These are phyloP conservation scores for Byssoonygena ceratinophila DNA, from an alignment of 2,329 filamentous ascomycete genomes.

Conservation along the genomic window DNA sequence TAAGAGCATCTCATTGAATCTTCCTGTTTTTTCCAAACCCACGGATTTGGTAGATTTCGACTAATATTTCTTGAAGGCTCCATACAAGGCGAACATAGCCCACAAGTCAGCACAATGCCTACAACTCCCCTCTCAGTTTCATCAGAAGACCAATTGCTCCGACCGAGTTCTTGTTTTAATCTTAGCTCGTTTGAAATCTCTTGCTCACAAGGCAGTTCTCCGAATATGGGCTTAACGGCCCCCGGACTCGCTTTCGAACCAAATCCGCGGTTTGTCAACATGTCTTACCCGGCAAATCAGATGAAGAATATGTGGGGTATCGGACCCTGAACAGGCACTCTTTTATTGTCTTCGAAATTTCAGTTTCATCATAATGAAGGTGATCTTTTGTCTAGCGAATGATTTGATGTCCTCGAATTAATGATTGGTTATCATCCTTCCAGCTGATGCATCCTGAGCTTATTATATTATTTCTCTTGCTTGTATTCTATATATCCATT, in stretches of 20 bases:
- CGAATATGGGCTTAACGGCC: conserved; percentile 20
- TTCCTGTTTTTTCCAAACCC: too few species aligned
- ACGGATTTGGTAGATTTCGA: not conserved
- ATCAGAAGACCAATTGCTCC: conserved; percentile 28
- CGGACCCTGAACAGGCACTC: not conserved
- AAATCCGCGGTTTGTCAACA: not conserved
- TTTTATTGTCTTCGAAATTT: not conserved
- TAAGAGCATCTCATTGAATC: not conserved
- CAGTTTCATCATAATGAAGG: not conserved
- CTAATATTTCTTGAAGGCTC: not conserved
- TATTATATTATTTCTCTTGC: not conserved
- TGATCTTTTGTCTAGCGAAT: not conserved
- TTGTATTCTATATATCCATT: not conserved
- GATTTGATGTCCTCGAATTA: not conserved
- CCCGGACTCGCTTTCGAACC: not conserved
- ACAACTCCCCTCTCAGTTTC: conserved; percentile 23
- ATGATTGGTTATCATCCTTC: not conserved
- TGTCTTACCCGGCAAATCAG: not conserved
- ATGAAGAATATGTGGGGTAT: conserved; percentile 5
- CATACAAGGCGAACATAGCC: conserved; percentile 17
- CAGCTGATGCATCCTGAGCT: not conserved
- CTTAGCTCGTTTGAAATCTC: conserved; percentile 24
- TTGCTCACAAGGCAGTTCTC: conserved; percentile 27
- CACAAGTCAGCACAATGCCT: conserved; percentile 23
- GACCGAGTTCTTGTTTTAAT: conserved; percentile 23